These are phyloP conservation scores for Pulveroboletus frians DNA, from an alignment of 768 basidiomycete genomes.

Conservation along the genomic window DNA sequence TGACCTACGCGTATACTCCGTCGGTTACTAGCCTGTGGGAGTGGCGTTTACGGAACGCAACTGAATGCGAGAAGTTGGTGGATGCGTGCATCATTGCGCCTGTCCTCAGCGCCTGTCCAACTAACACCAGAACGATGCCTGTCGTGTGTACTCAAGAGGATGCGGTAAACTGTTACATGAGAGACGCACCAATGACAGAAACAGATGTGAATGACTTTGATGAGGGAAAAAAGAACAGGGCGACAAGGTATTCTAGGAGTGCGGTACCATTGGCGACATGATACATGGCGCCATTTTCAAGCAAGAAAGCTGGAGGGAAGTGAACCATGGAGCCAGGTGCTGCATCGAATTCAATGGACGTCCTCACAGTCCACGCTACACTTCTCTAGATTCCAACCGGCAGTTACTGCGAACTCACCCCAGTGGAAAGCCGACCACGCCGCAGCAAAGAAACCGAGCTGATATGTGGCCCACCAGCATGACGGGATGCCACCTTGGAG, in stretches of 20 bases:
- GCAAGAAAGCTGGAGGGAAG: conserved; percentile 67
- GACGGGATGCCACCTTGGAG: conserved; percentile 39
- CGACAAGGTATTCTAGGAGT: conserved; percentile 72
- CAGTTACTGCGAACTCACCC: conserved; percentile 92
- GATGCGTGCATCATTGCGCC: conserved; percentile 95
- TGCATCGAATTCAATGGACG: background rate
- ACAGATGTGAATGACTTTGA: conserved; percentile 58
- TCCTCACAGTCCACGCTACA: conserved; percentile 88
- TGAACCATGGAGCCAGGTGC: conserved; percentile 2
- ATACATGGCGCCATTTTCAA: conserved; percentile 86
- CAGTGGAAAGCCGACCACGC: conserved; percentile 88
- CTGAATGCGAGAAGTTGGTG: conserved; percentile 87
- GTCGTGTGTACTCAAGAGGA: conserved; percentile 1
- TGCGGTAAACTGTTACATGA: background rate
- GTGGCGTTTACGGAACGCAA: conserved; percentile 69
- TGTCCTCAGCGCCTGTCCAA: conserved; percentile 78
- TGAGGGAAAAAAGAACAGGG: conserved; percentile 59
- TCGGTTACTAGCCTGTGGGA: conserved; percentile 79
- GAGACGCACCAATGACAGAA: conserved; percentile 49
- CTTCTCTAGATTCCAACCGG: conserved; percentile 91
- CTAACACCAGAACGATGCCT: conserved; percentile 63
- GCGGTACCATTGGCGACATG: conserved; percentile 79
- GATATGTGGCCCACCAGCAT: conserved; percentile 64
- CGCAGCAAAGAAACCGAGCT: conserved; percentile 78
- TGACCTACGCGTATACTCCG: conserved; percentile 80